Conservation (phyloP, 495 filamentous ascomycete genomes). For the Aspergillus incahuasiensis region DNA sequence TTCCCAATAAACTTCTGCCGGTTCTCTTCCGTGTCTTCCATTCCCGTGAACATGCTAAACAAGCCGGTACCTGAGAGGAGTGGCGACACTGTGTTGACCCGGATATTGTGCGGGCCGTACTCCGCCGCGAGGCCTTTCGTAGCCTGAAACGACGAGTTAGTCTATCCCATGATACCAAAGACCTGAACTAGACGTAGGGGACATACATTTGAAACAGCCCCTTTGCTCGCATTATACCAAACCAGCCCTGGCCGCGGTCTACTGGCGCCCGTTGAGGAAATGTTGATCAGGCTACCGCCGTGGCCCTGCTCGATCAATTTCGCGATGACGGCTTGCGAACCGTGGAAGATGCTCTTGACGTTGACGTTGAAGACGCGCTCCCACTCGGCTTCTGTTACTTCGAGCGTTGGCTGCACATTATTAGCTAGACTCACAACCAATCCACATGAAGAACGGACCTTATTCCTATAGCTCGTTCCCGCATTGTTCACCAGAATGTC, state of each 20-base stretch:
- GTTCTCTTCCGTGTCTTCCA: constrained; percentile 65
- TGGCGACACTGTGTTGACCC: constrained; percentile 60
- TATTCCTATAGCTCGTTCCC: constrained; percentile 65
- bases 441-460: constrained; percentile 28
- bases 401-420: constrained; percentile 44
- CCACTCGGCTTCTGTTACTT: constrained; percentile 65
- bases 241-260: constrained; percentile 54
- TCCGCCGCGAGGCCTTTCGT: constrained; percentile 65
- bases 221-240: constrained; percentile 66
- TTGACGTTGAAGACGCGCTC: constrained; percentile 63
- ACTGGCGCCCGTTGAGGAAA: constrained; percentile 59
- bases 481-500: constrained; percentile 68
- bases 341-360: constrained; percentile 58
- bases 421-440: neutral
- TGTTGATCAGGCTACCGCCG: constrained; percentile 62
- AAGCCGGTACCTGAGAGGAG: constrained; percentile 59
- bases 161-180: too few species aligned
- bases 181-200: neutral
- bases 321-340: constrained; percentile 48
- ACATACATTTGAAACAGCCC: constrained; percentile 58
- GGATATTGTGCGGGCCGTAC: constrained; percentile 60
- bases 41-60: constrained; percentile 62
- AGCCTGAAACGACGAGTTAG: too few species aligned
- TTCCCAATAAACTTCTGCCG: constrained; percentile 60
- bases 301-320: constrained; percentile 47